Conservation (phyloP, 176 grass and related monocot genomes). For the Canna indica region DNA sequence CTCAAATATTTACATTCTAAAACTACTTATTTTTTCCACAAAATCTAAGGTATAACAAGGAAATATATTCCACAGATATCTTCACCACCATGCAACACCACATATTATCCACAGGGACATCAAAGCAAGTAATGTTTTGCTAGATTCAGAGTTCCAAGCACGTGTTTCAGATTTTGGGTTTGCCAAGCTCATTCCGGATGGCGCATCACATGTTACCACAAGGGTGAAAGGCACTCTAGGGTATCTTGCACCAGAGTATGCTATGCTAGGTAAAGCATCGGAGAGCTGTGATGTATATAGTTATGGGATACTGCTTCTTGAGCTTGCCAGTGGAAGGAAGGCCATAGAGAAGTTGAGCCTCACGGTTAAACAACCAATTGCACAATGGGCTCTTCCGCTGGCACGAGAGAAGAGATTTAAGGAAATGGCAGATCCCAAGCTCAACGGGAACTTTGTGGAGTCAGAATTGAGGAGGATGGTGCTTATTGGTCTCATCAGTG, state of each 20-base stretch:
- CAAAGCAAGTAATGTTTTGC: conserved; percentile 79
- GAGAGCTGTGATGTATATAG: conserved; percentile 84
- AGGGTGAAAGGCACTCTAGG: conserved; percentile 91
- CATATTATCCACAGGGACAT: conserved; percentile 90
- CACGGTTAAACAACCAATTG: conserved; percentile 39
- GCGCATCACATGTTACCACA: conserved; percentile 81
- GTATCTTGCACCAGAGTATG: conserved; percentile 88
- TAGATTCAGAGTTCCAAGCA: conserved; percentile 54
- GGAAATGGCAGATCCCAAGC: conserved; percentile 62
- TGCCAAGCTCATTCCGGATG: conserved; percentile 80
- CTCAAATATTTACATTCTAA: not conserved
- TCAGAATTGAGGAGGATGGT: conserved; percentile 56
- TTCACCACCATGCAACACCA: conserved; percentile 54
- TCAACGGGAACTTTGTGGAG: conserved; percentile 44
- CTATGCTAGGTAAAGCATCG: conserved; percentile 76
- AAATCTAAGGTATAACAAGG: conserved; percentile 13
- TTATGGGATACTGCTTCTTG: conserved; percentile 65
- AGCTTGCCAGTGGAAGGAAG: conserved; percentile 67
- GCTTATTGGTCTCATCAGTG: conserved; percentile 57
- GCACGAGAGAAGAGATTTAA: conserved; percentile 45
- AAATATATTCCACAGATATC: conserved; percentile 38
- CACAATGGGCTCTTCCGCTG: conserved; percentile 65
- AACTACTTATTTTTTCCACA: not conserved
- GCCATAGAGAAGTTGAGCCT: conserved; percentile 60
- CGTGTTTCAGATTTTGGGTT: conserved; percentile 83